Conservation (phyloP, 352 stramenopile genomes). For the Detonula confervacea region DNA sequence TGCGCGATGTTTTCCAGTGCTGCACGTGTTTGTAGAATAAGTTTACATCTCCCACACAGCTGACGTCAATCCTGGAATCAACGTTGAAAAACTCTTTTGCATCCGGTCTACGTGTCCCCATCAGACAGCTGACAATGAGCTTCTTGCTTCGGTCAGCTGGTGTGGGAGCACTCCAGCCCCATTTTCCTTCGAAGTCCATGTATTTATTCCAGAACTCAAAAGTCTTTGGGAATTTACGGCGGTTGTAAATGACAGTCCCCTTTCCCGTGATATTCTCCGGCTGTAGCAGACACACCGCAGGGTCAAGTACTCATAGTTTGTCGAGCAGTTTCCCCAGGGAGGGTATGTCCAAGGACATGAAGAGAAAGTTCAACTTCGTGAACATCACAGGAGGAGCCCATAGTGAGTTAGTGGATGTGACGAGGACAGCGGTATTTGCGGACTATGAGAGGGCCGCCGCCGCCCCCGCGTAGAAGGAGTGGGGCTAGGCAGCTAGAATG, state of each 20-base stretch:
- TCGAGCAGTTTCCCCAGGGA: neutral
- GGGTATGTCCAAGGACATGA: constrained; percentile 24
- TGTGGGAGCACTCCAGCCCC: neutral
- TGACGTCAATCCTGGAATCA: neutral
- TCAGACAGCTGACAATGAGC: neutral
- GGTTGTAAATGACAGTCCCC: too few species aligned
- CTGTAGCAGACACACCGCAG: neutral
- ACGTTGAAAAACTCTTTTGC: neutral
- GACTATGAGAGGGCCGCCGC: neutral
- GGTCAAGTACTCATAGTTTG: neutral
- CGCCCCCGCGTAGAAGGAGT: neutral
- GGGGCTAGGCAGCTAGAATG: neutral
- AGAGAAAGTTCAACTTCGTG: constrained; percentile 33
- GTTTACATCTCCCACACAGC: neutral
- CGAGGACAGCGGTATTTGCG: neutral
- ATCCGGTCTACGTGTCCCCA: neutral
- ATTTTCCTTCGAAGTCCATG: neutral
- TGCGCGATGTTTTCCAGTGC: neutral
- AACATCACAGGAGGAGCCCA: constrained; percentile 21
- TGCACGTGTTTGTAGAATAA: neutral
- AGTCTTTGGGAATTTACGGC: neutral
- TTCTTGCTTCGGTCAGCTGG: neutral
- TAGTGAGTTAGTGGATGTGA: constrained; percentile 1
- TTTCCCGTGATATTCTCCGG: neutral
- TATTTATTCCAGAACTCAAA: neutral